phyloP scores from a whole-genome alignment of 2,329 filamentous ascomycete genomes.

The Nemania sp. region DNA sequence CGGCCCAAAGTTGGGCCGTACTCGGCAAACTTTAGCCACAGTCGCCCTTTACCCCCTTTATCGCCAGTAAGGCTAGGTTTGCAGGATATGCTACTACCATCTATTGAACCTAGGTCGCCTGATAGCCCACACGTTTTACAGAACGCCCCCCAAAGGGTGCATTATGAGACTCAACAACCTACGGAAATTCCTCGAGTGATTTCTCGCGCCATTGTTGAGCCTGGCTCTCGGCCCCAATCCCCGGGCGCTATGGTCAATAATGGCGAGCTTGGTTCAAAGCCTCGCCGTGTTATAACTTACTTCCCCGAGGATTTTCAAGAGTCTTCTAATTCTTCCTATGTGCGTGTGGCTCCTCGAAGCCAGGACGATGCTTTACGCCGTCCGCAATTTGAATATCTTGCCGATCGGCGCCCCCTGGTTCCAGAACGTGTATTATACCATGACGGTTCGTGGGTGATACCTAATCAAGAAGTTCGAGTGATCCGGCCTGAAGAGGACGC shows the following conservation, averaged over 20 bases:
- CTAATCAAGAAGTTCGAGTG: constrained; percentile 37
- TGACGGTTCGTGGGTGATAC: constrained; percentile 34
- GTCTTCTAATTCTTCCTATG: constrained; percentile 41
- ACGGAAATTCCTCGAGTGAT: constrained; percentile 42
- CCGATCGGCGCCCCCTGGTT: constrained; percentile 31
- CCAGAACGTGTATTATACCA: constrained; percentile 31
- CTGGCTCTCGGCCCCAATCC: constrained; percentile 38
- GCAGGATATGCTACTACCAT: constrained; percentile 51
- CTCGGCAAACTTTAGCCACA: constrained; percentile 32
- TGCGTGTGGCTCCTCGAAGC: constrained; percentile 41
- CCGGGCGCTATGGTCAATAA: constrained; percentile 38
- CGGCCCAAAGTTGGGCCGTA: constrained; percentile 52
- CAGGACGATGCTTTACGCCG: constrained; percentile 38
- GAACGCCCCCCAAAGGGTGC: constrained; percentile 34
- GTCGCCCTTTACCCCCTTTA: constrained; percentile 39
- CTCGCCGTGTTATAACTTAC: constrained; percentile 44
- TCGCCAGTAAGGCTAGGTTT: constrained; percentile 47
- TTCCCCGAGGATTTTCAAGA: constrained; percentile 40
- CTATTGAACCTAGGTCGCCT: constrained; percentile 51
- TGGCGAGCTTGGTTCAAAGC: constrained; percentile 43
- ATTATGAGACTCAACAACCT: constrained; percentile 40
- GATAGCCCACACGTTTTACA: constrained; percentile 31
- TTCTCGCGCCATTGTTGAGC: constrained; percentile 41
- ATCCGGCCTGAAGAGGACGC: constrained; percentile 36
- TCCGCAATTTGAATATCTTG: constrained; percentile 36